Base-by-base conservation (phyloP, 352 stramenopile species). In the Phytophthora macrochlamydospora region DNA sequence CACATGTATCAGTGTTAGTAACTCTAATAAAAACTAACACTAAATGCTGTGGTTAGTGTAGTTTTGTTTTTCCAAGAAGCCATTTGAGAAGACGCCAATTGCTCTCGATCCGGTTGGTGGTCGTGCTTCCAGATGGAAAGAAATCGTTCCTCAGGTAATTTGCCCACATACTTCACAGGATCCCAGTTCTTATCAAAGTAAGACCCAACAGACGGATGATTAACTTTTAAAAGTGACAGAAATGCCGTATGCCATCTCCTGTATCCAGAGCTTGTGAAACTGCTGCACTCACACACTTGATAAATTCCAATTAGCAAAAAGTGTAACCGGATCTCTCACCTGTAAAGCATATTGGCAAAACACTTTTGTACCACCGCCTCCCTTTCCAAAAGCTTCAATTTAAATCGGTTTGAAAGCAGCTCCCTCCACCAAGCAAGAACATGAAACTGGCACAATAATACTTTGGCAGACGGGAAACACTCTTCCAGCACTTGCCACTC, bases 81-180 rank as follows among this genome's bases (percentile, higher is more conserved):
- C 52, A 11, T 12, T 60, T 66, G 1, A 66, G 0, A 6, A 50
- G 51, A 24, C 60, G 59, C 59, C 59, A 66, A 37, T 66, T 66
- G 6, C 40, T 56, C n/a, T 66, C 44, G 13, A 59, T 50, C 7
- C 59, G 50, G 29, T 55, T 66, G 1, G 50, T 51, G 9, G 43
- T 66, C 1, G 51, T 60, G 28, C 60, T 66, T 5, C 59, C 51
- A 30, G 59, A 50, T 12, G 51, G 48, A 14, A 60, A 66, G 2
- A 9, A 37, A 43, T 59, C 48, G 1, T 28, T 28, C 1, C 59
- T 24, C 5, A 11, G 31, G 35, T 51, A 13, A 30, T 60, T 67
- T 30, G 51, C 51, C 43, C 51, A 67, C 51, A 67, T 67, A 1
- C n/a, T 12, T 13, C 11, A 18, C 51, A 67, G 2, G 59, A 11